Evolutionary conservation across 2,329 filamentous ascomycete genomes (phyloP), one percentile per base, ranked within the genome.

Genomic region (Pseudofabraea citricarpa): DNA sequence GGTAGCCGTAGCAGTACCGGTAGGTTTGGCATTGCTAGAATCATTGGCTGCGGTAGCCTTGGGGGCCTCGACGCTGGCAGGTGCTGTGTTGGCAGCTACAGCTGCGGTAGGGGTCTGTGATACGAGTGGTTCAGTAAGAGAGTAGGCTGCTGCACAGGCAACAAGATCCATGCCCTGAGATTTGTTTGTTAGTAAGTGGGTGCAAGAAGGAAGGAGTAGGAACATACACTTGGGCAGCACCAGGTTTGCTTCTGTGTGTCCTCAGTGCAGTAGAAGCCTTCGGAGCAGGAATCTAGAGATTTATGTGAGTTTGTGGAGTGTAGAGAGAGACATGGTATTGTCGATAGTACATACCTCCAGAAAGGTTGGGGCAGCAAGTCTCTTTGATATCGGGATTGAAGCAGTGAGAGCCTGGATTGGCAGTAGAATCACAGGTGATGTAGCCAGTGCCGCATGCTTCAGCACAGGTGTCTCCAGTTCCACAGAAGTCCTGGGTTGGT

Each of bases 261-360:
- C 52, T 72, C 67, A n/a, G 76, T 72, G 67, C 81, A 84, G 69
- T 76, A 83, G 68, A 75, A 84, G 39, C 76, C 77, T 13, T 64
- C 60, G 23, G 78, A 72, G 60, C 80, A 84, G 23, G 79, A 77
- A 62, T 79, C 78, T 81, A 41, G 21, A 13, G 12, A 38, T 12
- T 12, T 15, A 43, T 12, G n/a, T 1, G 7, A 6, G 38, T 53
- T 18, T 50, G 49, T 29, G 2, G n/a, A n/a, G n/a, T n/a, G n/a
- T n/a, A n/a, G n/a, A n/a, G n/a, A n/a, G n/a, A n/a, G n/a, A n/a
- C n/a, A n/a, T n/a, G n/a, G n/a, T n/a, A n/a, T n/a, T n/a, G n/a
- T n/a, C n/a, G n/a, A n/a, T n/a, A n/a, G n/a, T n/a, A 72, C 73
- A 57, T 67, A 80, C 76, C 76, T 65, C 80, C 79, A 50, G 66